These are phyloP conservation scores for Parmelia sp. DNA, from an alignment of 495 filamentous ascomycete genomes.

Conservation along the genomic window DNA sequence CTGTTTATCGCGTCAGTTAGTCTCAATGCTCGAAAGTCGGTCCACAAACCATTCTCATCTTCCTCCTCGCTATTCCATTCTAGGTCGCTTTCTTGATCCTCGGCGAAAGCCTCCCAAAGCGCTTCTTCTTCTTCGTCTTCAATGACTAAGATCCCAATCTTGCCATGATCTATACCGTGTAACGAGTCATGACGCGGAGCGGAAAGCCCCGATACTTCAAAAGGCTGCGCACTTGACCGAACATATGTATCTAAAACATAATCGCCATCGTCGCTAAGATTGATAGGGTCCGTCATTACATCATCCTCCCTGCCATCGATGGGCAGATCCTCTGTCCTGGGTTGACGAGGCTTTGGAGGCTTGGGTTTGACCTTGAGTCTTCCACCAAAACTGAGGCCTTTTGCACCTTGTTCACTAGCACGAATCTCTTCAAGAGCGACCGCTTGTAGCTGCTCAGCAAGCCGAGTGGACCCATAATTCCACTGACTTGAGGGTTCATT, in stretches of 20 bases:
- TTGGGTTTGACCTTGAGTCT: slow-evolving; percentile 29
- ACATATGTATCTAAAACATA: slow-evolving; percentile 63
- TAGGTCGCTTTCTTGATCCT: slow-evolving; percentile 46
- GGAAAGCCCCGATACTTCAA: background rate
- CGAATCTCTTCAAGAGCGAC: slow-evolving; percentile 38
- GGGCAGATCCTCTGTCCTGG: slow-evolving; percentile 25
- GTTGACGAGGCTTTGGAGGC: slow-evolving; percentile 26
- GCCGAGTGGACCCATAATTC: slow-evolving; percentile 40
- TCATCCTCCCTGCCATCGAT: slow-evolving; percentile 27
- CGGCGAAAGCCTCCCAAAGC: slow-evolving; percentile 51
- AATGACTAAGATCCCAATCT: slow-evolving; percentile 55
- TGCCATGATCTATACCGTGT: slow-evolving; percentile 17
- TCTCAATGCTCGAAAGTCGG: background rate
- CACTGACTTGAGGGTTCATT: slow-evolving; percentile 29
- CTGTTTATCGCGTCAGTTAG: slow-evolving; percentile 32
- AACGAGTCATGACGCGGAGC: slow-evolving; percentile 5
- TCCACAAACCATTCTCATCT: slow-evolving; percentile 51
- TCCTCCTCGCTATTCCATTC: slow-evolving; percentile 57
- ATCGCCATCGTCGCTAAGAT: slow-evolving; percentile 42
- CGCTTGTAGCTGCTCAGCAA: slow-evolving; percentile 42
- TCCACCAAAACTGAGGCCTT: slow-evolving; percentile 19
- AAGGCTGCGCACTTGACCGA: background rate
- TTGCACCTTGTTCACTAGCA: slow-evolving; percentile 28
- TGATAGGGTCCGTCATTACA: slow-evolving; percentile 22
- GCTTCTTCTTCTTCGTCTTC: slow-evolving; percentile 48